phyloP scores from a whole-genome alignment of 2,329 filamentous ascomycete species.

The Fusarium illudens region DNA sequence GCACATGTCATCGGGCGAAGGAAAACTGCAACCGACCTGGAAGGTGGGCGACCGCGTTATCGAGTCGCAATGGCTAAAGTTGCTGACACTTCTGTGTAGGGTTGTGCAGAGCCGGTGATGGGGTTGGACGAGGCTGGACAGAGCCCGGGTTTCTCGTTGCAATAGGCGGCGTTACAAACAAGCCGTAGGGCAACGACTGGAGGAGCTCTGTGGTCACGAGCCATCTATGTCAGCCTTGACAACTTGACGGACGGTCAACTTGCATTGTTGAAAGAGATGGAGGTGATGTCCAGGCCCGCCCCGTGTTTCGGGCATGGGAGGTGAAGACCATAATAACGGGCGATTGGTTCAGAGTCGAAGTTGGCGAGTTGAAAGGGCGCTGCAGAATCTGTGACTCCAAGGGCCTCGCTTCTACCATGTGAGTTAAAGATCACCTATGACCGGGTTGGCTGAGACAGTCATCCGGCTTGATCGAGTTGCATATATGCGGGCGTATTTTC shows the following conservation, averaged over 20 bases:
- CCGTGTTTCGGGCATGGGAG: neutral
- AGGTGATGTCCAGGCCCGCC: neutral
- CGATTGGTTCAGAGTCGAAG: neutral
- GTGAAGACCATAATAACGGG: neutral
- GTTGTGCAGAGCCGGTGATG: conserved; percentile 12
- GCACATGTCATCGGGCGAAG: conserved; percentile 23
- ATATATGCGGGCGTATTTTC: too few species aligned
- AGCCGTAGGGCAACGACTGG: conserved; percentile 20
- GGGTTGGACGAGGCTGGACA: neutral
- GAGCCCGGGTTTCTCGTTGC: conserved; percentile 28
- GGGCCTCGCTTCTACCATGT: neutral
- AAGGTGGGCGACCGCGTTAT: conserved; percentile 22
- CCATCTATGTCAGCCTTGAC: neutral
- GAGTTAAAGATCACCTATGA: neutral
- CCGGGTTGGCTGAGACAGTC: too few species aligned
- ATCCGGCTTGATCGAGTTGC: too few species aligned
- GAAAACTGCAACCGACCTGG: neutral
- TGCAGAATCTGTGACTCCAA: neutral
- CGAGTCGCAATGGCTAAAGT: conserved; percentile 1
- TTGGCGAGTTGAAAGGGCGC: neutral
- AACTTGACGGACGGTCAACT: neutral
- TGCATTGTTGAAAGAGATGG: neutral
- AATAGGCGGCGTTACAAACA: conserved; percentile 1
- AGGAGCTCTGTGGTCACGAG: neutral
- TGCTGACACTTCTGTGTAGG: conserved; percentile 15